Base-by-base conservation (phyloP, 2,329 filamentous ascomycete species). In the Diaporthe capsici region DNA sequence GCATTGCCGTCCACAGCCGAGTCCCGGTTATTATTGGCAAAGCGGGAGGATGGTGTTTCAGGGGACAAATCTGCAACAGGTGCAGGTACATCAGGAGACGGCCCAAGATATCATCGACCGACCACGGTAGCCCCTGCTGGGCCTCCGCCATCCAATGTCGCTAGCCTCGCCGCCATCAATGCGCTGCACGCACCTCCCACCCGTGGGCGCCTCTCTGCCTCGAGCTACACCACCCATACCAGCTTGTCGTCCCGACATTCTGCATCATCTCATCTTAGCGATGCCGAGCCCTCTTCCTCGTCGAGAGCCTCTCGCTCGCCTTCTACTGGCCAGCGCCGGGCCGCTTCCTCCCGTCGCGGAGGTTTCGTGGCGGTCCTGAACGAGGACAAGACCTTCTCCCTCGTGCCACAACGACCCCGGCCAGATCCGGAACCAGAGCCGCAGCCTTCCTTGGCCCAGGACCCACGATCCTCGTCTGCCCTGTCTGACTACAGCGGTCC, bases 381-480 rank as follows among this genome's bases (percentile, higher is more conserved):
- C 8, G 88, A 92, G 81, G 76, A 77, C 76, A 73, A 75, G 82
- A 92, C 90, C 6, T 92, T 92, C 79, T 90, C 89, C 22, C 82
- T 91, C 49, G 82, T 87, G 37, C 80, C 84, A 39, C 84, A 82
- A 58, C 76, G 78, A 57, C 71, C 75, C 31, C 78, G 51, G 73
- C 76, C 72, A 57, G 71, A 73, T 20, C 34, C 76, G 61, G 76
- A 77, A 65, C 57, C 73, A 49, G 63, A 73, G 34, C 60, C 70
- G 42, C 63, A 67, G 39, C 73, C 72, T 47, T 73, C 76, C 34
- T 55, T 73, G 42, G 60, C 76, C 25, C 55, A 67, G 42, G 60
- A 63, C 61, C 73, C 76, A 74, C 75, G 72, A 58, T 74, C 77
- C 74, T 70, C 74, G 55, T 77, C 77, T 47, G 75, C 77, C 68